These are phyloP conservation scores for Candida montana DNA, from an alignment of 805 yeast species.

Conservation along the genomic window DNA sequence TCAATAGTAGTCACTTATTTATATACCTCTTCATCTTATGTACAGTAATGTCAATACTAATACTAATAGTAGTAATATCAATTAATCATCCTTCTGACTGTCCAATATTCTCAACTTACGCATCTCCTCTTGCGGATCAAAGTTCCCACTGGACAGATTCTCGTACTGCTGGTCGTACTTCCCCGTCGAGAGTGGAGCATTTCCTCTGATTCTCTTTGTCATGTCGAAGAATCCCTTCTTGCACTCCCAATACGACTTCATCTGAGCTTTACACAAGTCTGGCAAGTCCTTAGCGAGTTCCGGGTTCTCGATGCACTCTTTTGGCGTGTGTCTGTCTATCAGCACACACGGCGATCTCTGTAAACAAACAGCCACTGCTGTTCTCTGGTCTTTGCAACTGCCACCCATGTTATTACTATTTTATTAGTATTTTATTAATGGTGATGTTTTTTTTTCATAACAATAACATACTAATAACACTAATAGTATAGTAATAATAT, in stretches of 20 bases:
- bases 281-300: slow-evolving; percentile 74
- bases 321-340: slow-evolving; percentile 83
- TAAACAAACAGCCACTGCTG: slow-evolving; percentile 91
- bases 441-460: background rate
- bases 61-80: too few relatives aligned
- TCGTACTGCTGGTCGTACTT: slow-evolving; percentile 85
- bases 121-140: slow-evolving; percentile 78
- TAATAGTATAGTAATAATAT: too few relatives aligned
- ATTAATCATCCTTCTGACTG: slow-evolving; percentile 33
- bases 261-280: slow-evolving; percentile 78
- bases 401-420: slow-evolving; percentile 52
- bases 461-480: background rate
- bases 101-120: slow-evolving; percentile 60
- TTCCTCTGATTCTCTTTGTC: slow-evolving; percentile 87
- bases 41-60: too few relatives aligned
- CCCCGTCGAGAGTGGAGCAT: slow-evolving; percentile 90
- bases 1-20: too few relatives aligned
- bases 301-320: slow-evolving; percentile 79
- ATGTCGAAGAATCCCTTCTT: slow-evolving; percentile 87
- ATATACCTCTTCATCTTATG: background rate
- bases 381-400: slow-evolving; percentile 91
- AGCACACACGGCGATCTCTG: slow-evolving; percentile 96
- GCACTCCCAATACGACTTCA: slow-evolving; percentile 85
- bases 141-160: slow-evolving; percentile 73
- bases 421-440: too few relatives aligned